These are phyloP conservation scores for Ceratobasidium papillatum DNA, from an alignment of 1,284 basidiomycete species.

Conservation along the genomic window DNA sequence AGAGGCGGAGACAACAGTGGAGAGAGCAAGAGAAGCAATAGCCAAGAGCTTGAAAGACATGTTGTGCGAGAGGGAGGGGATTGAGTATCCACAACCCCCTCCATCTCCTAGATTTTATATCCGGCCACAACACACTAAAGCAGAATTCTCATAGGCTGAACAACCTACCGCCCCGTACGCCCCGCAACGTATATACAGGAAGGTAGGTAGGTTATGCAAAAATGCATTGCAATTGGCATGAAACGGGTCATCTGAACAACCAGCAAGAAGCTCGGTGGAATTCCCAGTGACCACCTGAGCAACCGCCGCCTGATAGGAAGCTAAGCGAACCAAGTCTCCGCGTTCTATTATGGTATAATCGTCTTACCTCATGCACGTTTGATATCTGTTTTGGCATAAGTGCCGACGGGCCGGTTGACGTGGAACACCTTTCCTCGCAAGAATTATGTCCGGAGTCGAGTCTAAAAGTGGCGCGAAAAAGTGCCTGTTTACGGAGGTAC, in stretches of 20 bases:
- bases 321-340: background rate
- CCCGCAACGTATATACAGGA: background rate
- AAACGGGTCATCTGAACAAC: conserved; percentile 35
- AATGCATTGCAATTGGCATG: too few relatives aligned
- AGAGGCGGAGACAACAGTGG: conserved; percentile 29
- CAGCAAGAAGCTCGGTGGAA: conserved; percentile 38
- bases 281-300: conserved; percentile 26
- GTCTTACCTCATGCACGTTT: conserved; percentile 27
- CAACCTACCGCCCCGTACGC: background rate
- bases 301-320: background rate
- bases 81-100: background rate
- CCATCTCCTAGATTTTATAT: conserved; percentile 13
- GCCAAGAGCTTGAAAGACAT: conserved; percentile 40
- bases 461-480: background rate
- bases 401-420: conserved; percentile 28
- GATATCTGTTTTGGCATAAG: background rate
- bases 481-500: background rate
- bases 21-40: conserved; percentile 36
- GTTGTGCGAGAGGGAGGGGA: background rate
- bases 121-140: conserved; percentile 7
- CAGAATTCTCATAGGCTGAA: conserved; percentile 11
- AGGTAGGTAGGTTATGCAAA: conserved; percentile 3
- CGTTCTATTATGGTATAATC: conserved; percentile 1
- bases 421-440: conserved; percentile 31
- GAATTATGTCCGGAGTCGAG: conserved; percentile 18